Percentiles rank a stretch among this genome's conserved stretches.
Evolutionary conservation across 2,329 filamentous ascomycete genomes (phyloP).

Genomic region (Macrophomina tecta): DNA sequence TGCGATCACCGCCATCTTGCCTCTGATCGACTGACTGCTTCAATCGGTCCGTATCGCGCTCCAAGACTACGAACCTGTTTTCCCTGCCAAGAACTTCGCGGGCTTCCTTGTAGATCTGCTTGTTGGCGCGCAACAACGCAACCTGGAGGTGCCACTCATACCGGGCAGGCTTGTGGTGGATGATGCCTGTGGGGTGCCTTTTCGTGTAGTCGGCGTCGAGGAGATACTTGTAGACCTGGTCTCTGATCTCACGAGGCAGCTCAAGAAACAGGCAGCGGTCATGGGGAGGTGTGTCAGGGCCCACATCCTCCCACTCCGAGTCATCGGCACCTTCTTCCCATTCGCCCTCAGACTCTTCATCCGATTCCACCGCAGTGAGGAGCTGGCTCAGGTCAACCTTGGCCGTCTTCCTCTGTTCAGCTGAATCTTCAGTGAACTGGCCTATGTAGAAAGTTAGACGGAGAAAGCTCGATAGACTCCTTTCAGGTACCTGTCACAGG

Average conservation of each 20-base stretch:
- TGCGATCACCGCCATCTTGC: conserved; percentile 7
- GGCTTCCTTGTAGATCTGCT: conserved; percentile 11
- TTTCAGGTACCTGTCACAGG: background rate
- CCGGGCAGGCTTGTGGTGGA: background rate
- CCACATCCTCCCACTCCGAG: conserved; percentile 5
- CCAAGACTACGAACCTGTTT: conserved; percentile 7
- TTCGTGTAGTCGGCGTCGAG: conserved; percentile 16
- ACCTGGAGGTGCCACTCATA: background rate
- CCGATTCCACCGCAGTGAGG: background rate
- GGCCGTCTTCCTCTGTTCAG: background rate
- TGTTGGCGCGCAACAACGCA: background rate
- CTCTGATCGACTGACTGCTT: conserved; percentile 1
- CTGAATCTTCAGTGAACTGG: conserved; percentile 1
- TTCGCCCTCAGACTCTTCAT: background rate
- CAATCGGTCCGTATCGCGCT: background rate
- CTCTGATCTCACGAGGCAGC: conserved; percentile 4
- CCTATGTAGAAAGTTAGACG: background rate
- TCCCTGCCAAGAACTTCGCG: background rate
- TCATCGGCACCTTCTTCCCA: conserved; percentile 14
- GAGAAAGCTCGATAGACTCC: too few relatives aligned
- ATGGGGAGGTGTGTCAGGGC: background rate
- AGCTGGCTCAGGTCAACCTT: background rate
- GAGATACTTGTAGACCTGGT: conserved; percentile 12
- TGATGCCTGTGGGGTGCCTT: background rate
- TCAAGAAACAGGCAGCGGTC: conserved; percentile 12